phyloP scores from a whole-genome alignment of 2,329 filamentous ascomycete species.

The Aureobasidium namibiae region DNA sequence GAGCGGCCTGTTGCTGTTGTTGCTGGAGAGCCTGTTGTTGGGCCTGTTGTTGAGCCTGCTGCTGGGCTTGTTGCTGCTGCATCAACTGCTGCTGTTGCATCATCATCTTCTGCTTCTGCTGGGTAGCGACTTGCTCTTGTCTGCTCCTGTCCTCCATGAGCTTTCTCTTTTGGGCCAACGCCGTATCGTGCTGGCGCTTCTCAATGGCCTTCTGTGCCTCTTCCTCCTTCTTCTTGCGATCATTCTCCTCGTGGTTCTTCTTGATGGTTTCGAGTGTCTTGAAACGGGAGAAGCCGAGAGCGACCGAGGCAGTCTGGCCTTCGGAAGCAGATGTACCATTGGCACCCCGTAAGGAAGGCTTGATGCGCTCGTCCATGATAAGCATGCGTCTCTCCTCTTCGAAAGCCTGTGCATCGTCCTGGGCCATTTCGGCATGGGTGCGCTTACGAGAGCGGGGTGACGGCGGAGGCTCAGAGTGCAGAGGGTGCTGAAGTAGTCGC shows the following conservation, averaged over 20 bases:
- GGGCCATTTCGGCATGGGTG: conserved; percentile 88
- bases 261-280: conserved; percentile 85
- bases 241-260: conserved; percentile 65
- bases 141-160: conserved; percentile 26
- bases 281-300: conserved; percentile 85
- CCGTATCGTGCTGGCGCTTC: conserved; percentile 29
- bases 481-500: conserved; percentile 63
- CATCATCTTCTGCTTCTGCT: conserved; percentile 42
- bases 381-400: conserved; percentile 90
- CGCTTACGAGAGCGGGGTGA: conserved; percentile 84
- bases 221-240: conserved; percentile 38
- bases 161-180: conserved; percentile 25
- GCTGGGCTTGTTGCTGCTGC: conserved; percentile 33
- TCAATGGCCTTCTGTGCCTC: conserved; percentile 45
- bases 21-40: too few relatives aligned
- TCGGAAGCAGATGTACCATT: conserved; percentile 62
- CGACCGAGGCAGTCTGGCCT: conserved; percentile 59
- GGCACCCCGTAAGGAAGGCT: conserved; percentile 47
- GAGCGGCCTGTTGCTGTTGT: conserved; percentile 39
- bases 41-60: conserved; percentile 32
- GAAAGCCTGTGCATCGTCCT: conserved; percentile 85
- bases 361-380: conserved; percentile 74
- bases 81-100: conserved; percentile 24
- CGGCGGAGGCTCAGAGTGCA: conserved; percentile 68
- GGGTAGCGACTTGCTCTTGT: conserved; percentile 24